Base-by-base conservation (phyloP, 345 rosid genomes). In the Citrus glauca region DNA sequence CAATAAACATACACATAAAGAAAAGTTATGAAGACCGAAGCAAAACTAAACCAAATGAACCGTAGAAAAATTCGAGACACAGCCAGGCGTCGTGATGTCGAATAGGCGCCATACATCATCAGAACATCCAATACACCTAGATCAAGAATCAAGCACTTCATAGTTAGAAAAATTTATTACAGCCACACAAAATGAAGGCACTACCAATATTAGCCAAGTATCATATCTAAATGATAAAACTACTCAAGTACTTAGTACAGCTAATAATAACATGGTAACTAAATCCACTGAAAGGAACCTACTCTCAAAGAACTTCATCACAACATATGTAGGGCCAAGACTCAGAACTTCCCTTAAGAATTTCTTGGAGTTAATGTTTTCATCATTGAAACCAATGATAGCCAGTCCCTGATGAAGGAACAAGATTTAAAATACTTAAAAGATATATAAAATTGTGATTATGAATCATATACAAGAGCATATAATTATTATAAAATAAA, bases 31-130 rank as follows among this genome's bases (percentile, higher is more conserved):
- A 87, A 80, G 78, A 89, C 89, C 10, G 99, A 95, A 80, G 96
- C 97, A 69, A 81, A 69, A 71, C 87, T 61, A 81, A 91, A 94
- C 98, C 97, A 94, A 80, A 91, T 74, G 81, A 94, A 92, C 75
- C 99, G 98, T 53, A 94, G 89, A 85, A 88, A 87, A 77, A 95
- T 89, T 77, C 99, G 93, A 78, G 98, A 86, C 77, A 95, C 82
- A 74, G 97, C 99, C 71, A 91, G 79, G 2, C 86, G 89, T 37
- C 93, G 83, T 73, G 98, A 87, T 38, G 97, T 94, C 25, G 98
- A 88, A 89, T 95, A 95, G 60, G 99, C 99, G 30, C 99, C 99
- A 88, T 89, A 92, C 97, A 95, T 89, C 98, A 95, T 93, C 80
- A 92, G 10, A 56, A 94, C 88, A 83, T 95, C 98, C 88, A 95